Evolutionary conservation across 441 rosid genomes (phyloP).

Genomic region (Erysimum pusillum): DNA sequence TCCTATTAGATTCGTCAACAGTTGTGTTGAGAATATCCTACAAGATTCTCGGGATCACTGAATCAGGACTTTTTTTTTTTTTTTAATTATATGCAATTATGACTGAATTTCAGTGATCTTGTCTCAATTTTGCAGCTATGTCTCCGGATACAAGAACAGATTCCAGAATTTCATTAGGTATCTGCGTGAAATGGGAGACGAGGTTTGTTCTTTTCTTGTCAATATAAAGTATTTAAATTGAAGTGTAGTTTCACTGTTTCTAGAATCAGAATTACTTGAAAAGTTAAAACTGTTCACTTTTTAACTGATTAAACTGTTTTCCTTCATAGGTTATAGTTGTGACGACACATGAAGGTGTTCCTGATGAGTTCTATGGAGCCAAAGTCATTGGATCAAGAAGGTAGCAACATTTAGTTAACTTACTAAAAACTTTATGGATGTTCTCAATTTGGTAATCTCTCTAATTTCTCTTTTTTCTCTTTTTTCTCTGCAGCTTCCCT

Average conservation of each 20-base stretch:
- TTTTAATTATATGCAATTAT: neutral
- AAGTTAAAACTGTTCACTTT: constrained; percentile 1
- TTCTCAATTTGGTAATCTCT: constrained; percentile 8
- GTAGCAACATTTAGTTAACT: constrained; percentile 48
- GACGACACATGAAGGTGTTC: constrained; percentile 98
- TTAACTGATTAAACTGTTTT: constrained; percentile 18
- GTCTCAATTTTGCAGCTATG: constrained; percentile 74
- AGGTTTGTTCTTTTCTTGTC: constrained; percentile 57
- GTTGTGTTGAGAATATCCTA: constrained; percentile 7
- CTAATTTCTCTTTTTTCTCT: constrained; percentile 28
- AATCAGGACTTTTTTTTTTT: neutral
- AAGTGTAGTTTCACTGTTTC: constrained; percentile 8
- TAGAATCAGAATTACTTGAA: neutral
- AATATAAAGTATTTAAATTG: neutral
- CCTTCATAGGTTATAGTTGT: constrained; percentile 84
- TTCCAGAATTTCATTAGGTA: constrained; percentile 96
- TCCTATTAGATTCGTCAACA: constrained; percentile 6
- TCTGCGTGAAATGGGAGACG: constrained; percentile 98
- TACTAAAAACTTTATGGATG: constrained; percentile 2
- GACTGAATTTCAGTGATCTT: constrained; percentile 1
- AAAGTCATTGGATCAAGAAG: constrained; percentile 93
- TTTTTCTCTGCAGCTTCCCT: constrained; percentile 77
- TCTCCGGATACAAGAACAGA: constrained; percentile 94
- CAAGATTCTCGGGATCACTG: constrained; percentile 14
- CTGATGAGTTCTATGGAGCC: constrained; percentile 93